Evolutionary conservation across 768 basidiomycete species (phyloP).

Genomic region (Lyophyllum decastes): DNA sequence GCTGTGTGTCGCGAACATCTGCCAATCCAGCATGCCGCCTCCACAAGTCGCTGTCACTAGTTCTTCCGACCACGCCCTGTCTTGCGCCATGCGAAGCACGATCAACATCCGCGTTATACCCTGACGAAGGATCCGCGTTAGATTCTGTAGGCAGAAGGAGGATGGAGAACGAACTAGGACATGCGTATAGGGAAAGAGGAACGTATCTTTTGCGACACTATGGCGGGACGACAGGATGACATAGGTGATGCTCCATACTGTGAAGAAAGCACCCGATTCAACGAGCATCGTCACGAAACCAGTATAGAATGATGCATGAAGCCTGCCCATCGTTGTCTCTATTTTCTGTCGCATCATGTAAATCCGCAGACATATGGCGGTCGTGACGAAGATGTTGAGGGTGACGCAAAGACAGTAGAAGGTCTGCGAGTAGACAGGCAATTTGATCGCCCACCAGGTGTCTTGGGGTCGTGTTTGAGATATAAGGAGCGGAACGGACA

Average conservation of each 20-base stretch:
- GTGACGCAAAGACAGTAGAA: slow-evolving; percentile 22
- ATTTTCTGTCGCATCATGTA: slow-evolving; percentile 16
- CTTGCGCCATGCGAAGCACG: slow-evolving; percentile 39
- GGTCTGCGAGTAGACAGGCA: slow-evolving; percentile 13
- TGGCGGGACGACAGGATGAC: slow-evolving; percentile 16
- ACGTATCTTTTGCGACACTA: slow-evolving; percentile 4
- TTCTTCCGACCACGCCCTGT: slow-evolving; percentile 40
- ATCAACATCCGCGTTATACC: slow-evolving; percentile 39
- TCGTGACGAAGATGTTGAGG: slow-evolving; percentile 19
- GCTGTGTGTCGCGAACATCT: slow-evolving; percentile 37
- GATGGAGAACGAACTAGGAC: slow-evolving; percentile 14
- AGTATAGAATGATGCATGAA: slow-evolving; percentile 23
- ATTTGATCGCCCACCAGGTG: slow-evolving; percentile 9
- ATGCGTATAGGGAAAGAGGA: slow-evolving; percentile 19
- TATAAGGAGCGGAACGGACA: slow-evolving; percentile 23
- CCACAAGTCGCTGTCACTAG: slow-evolving; percentile 28
- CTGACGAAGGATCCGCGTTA: not conserved
- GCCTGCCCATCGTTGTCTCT: slow-evolving; percentile 17
- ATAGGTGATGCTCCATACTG: slow-evolving; percentile 21
- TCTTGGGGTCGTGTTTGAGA: slow-evolving; percentile 11
- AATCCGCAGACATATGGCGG: slow-evolving; percentile 14
- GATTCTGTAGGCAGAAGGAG: not conserved
- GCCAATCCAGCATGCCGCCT: slow-evolving; percentile 37
- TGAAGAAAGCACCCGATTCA: slow-evolving; percentile 24
- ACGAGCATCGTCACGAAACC: slow-evolving; percentile 21